Percentiles rank a stretch among this genome's conserved stretches.
Conservation (phyloP, 495 filamentous ascomycete genomes). For the Extremus antarcticus region DNA sequence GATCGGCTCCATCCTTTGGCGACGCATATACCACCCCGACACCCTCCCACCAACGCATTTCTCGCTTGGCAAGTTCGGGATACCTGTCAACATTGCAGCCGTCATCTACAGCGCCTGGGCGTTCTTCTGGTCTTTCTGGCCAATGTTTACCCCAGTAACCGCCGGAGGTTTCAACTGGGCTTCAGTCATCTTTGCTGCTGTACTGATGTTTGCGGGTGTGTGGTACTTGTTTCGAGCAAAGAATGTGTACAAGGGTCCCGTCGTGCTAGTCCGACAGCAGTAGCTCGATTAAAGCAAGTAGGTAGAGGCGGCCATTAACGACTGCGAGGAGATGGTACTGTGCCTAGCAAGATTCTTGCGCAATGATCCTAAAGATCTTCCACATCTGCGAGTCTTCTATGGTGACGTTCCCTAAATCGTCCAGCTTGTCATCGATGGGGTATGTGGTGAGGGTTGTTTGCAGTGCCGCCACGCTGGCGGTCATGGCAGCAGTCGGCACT, state of each 20-base stretch:
- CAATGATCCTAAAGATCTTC: too few species aligned
- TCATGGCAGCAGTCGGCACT: too few species aligned
- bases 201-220: not conserved
- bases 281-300: too few species aligned
- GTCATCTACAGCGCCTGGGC: not conserved
- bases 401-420: too few species aligned
- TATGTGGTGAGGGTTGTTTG: too few species aligned
- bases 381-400: too few species aligned
- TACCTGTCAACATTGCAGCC: not conserved
- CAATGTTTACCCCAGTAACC: slow-evolving; percentile 15
- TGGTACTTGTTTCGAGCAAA: not conserved
- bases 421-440: too few species aligned
- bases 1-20: slow-evolving; percentile 21
- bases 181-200: not conserved
- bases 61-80: slow-evolving; percentile 15
- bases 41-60: slow-evolving; percentile 16
- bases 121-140: slow-evolving; percentile 27
- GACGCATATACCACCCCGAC: slow-evolving; percentile 17
- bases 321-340: too few species aligned
- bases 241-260: not conserved
- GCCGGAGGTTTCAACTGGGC: slow-evolving; percentile 10
- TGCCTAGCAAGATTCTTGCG: too few species aligned
- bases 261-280: not conserved
- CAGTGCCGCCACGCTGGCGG: too few species aligned
- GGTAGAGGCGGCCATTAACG: too few species aligned